Conservation (phyloP, 768 basidiomycete genomes). For the Fomitopsis pulvina region DNA sequence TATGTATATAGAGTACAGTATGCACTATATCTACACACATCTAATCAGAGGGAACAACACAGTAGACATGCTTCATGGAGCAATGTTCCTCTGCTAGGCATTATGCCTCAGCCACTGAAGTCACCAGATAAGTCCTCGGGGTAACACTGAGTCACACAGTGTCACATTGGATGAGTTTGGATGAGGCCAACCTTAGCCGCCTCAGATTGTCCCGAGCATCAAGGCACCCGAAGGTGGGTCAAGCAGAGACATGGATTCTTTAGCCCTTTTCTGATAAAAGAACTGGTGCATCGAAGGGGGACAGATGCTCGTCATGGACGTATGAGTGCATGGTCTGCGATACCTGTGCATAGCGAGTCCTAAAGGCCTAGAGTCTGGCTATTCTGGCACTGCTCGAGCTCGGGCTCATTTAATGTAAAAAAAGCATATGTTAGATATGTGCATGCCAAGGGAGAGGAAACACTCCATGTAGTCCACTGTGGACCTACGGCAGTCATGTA, state of each 20-base stretch:
- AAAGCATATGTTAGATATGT: not conserved
- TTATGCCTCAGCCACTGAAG: too few relatives aligned
- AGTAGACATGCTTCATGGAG: too few relatives aligned
- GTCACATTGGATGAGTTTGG: too few relatives aligned
- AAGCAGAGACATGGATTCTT: constrained; percentile 34
- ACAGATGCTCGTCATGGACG: constrained; percentile 43
- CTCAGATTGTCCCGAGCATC: too few relatives aligned
- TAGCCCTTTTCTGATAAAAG: constrained; percentile 36
- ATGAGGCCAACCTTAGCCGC: too few relatives aligned
- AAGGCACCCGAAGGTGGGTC: too few relatives aligned
- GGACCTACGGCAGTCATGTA: not conserved
- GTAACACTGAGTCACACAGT: too few relatives aligned
- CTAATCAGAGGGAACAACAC: too few relatives aligned
- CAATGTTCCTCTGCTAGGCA: too few relatives aligned
- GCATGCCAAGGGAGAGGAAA: not conserved
- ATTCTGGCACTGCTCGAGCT: constrained; percentile 30
- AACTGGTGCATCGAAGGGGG: constrained; percentile 43
- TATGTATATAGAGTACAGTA: too few relatives aligned
- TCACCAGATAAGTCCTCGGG: too few relatives aligned
- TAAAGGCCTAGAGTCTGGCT: not conserved
- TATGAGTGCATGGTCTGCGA: constrained; percentile 24
- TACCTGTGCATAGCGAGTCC: not conserved
- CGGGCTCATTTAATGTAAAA: constrained; percentile 18
- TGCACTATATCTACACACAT: too few relatives aligned
- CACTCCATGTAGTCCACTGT: not conserved